Percentiles rank a stretch among this genome's conserved stretches.
Conservation (phyloP, 305 asterid species). For the Striga hermonthica region DNA sequence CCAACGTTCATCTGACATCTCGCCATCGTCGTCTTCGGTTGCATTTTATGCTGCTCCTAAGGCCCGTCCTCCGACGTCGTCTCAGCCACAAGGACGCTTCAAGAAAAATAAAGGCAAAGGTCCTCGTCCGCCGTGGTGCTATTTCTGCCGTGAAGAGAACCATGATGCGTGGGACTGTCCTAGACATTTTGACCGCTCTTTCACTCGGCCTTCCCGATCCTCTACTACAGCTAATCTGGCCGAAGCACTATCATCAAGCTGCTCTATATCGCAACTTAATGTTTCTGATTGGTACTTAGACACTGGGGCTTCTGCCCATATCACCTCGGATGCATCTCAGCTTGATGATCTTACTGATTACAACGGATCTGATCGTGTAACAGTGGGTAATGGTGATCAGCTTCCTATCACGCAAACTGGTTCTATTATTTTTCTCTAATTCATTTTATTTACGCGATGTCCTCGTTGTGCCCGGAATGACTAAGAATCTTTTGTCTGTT, state of each 20-base stretch:
- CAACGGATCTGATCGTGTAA: neutral
- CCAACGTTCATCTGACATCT: too few species aligned
- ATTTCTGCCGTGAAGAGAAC: neutral
- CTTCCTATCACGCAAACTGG: slow-evolving; percentile 23
- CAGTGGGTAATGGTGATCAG: slow-evolving; percentile 22
- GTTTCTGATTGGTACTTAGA: slow-evolving; percentile 2
- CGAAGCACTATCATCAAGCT: slow-evolving; percentile 13
- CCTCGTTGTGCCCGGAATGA: neutral
- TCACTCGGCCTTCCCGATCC: neutral
- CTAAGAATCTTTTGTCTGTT: slow-evolving; percentile 1
- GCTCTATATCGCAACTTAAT: neutral
- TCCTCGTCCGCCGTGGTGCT: neutral
- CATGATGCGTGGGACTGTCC: neutral
- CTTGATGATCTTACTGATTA: slow-evolving; percentile 7
- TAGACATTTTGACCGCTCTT: neutral
- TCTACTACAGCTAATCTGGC: neutral
- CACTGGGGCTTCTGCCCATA: slow-evolving; percentile 21
- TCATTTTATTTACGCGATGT: slow-evolving; percentile 3
- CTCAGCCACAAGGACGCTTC: too few species aligned
- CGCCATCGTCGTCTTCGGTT: too few species aligned
- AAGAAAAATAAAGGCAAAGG: too few species aligned
- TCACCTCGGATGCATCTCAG: slow-evolving; percentile 5
- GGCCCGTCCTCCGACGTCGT: too few species aligned
- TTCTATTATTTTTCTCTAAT: neutral
- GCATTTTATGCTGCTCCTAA: too few species aligned